Evolutionary conservation across 257 asterid species (phyloP).

Genomic region (Solanum lycopersicoides): DNA sequence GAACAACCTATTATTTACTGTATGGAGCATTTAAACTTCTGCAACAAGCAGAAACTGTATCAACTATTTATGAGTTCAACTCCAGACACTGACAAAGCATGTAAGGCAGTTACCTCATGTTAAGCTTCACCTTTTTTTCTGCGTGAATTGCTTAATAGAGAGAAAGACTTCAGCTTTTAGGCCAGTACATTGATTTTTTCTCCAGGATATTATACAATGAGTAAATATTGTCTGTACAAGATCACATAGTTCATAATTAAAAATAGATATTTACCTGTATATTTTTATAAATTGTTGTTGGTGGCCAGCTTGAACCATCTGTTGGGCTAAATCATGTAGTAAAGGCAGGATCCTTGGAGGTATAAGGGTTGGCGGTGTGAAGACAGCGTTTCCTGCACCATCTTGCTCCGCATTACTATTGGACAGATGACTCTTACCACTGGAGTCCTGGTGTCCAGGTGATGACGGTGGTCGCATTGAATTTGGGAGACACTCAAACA

Average conservation of each 20-base stretch:
- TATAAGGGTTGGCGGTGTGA: slow-evolving; percentile 79
- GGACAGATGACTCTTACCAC: slow-evolving; percentile 58
- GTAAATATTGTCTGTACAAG: neutral
- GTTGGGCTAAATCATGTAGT: slow-evolving; percentile 90
- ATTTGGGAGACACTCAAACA: slow-evolving; percentile 97
- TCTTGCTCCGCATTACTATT: slow-evolving; percentile 53
- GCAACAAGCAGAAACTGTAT: neutral
- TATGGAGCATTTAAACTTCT: neutral
- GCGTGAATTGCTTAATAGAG: neutral
- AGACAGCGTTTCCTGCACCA: slow-evolving; percentile 49
- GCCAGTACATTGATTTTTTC: neutral
- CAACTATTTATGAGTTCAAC: neutral
- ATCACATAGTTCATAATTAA: neutral
- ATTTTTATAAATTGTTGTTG: slow-evolving; percentile 70
- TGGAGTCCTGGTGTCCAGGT: slow-evolving; percentile 48
- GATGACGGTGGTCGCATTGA: slow-evolving; percentile 92
- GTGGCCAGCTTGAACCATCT: slow-evolving; percentile 91
- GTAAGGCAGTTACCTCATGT: neutral
- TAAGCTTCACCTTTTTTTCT: neutral
- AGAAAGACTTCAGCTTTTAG: neutral
- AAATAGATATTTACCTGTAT: slow-evolving; percentile 47
- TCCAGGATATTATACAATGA: neutral
- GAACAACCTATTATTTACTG: neutral
- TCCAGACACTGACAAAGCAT: neutral
- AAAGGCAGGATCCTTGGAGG: slow-evolving; percentile 91